Conservation (phyloP, 495 filamentous ascomycete species). For the Penicillium canariense region DNA sequence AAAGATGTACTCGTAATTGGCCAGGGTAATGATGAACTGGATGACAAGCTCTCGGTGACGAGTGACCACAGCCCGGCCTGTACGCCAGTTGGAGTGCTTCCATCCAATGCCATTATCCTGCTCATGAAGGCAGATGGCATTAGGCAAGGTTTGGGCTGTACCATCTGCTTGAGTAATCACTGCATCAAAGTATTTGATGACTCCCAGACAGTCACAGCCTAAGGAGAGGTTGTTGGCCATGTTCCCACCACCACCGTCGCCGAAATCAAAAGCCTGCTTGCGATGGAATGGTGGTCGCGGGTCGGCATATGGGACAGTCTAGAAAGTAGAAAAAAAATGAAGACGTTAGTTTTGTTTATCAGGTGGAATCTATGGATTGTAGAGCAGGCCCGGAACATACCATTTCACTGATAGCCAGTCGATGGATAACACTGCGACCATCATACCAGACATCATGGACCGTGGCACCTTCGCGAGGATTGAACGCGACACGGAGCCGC, state of each 20-base stretch:
- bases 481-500: conserved; percentile 66
- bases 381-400: conserved; percentile 19
- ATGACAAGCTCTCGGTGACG: conserved; percentile 61
- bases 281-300: conserved; percentile 66
- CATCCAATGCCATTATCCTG: conserved; percentile 68
- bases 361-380: neutral
- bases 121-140: conserved; percentile 69
- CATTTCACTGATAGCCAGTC: conserved; percentile 73
- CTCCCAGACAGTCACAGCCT: conserved; percentile 68
- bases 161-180: conserved; percentile 56
- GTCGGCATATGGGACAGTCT: conserved; percentile 65
- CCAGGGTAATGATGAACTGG: conserved; percentile 77
- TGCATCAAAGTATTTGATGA: conserved; percentile 65
- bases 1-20: conserved; percentile 86
- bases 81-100: conserved; percentile 73
- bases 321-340: neutral
- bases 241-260: conserved; percentile 66
- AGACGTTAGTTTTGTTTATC: neutral
- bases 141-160: conserved; percentile 52
- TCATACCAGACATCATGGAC: conserved; percentile 71
- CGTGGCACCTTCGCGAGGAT: conserved; percentile 67
- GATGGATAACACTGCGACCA: conserved; percentile 68
- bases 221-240: conserved; percentile 69
- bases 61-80: conserved; percentile 60
- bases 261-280: conserved; percentile 72